Evolutionary conservation across 306 rosid species (phyloP).

Genomic region (Pyrus pyrifolia): DNA sequence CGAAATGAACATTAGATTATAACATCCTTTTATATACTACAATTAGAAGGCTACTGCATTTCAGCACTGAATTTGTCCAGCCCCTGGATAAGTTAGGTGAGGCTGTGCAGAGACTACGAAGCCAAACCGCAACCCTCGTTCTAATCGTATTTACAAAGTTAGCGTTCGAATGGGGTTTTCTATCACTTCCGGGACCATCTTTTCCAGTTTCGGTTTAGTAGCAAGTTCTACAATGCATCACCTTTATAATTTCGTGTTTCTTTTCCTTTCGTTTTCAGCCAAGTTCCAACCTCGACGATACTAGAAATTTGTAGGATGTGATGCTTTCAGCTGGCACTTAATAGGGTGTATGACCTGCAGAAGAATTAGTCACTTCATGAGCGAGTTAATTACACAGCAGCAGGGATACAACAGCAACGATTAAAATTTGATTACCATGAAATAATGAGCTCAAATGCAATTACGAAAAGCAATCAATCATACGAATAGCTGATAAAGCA

Average conservation of each 20-base stretch:
- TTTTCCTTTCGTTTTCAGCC: not conserved
- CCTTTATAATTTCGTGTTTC: not conserved
- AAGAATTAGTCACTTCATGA: not conserved
- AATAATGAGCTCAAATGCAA: not conserved
- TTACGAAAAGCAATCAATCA: not conserved
- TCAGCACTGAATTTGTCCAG: not conserved
- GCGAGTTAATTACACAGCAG: not conserved
- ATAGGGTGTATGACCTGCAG: not conserved
- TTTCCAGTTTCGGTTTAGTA: not conserved
- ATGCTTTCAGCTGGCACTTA: not conserved
- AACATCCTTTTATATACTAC: not conserved
- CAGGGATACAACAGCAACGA: not conserved
- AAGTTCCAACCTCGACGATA: not conserved
- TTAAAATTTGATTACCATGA: not conserved
- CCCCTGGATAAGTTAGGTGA: not conserved
- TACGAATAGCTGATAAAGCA: not conserved
- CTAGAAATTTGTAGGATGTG: not conserved
- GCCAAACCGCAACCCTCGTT: not conserved
- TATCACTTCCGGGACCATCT: not conserved
- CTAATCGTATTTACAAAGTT: not conserved
- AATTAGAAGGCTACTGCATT: not conserved
- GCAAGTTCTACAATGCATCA: not conserved
- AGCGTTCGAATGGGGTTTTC: not conserved
- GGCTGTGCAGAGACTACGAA: not conserved
- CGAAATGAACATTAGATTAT: not conserved